Base-by-base conservation (phyloP, 352 stramenopile species). In the Paralagenidium karlingii region DNA sequence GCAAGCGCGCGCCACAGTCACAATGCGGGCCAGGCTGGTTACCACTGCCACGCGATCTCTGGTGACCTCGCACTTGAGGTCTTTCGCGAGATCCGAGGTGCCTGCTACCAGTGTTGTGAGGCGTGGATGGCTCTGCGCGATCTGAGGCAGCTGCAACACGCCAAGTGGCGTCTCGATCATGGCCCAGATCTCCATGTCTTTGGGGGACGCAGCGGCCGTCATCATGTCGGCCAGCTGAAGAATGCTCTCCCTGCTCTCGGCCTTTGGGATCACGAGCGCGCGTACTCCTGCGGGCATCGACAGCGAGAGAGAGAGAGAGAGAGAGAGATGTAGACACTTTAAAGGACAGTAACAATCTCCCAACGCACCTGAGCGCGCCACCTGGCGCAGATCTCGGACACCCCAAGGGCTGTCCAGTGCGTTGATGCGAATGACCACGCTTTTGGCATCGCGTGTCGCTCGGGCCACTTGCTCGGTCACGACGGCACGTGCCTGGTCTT, bases 111-210 rank as follows among this genome's bases (percentile, higher is more conserved):
- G 51, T 9, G 32, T 36, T 3, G 34, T 49, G 18, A 66, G 45
- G 18, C 48, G 45, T 31, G 24, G 38, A 26, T 26, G 42, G 34
- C 33, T 40, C 24, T 16, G 27, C 38, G 47, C 43, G 21, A 64
- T 62, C 15, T 55, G 32, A 3, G 53, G 38, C 4, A 47, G 51
- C 32, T 63, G 58, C 16, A 63, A 25, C n/a, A 68, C 44, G 11
- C 55, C 54, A 13, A 29, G 36, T 22, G 58, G 47, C 18, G 58
- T 68, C 45, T 68, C 58, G n/a, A 68, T 63, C 38, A 68, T 44
- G 46, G 43, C 51, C 58, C 58, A 68, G 18, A 68, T 55, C 9
- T 11, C 13, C 24, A 67, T 39, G n/a, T 21, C 45, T 8, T 38
- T 34, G 8, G 45, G 43, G 5, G 44, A 44, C 32, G 49, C 53